phyloP scores from a whole-genome alignment of 2,329 filamentous ascomycete species.

The Trichoderma simmonsii region DNA sequence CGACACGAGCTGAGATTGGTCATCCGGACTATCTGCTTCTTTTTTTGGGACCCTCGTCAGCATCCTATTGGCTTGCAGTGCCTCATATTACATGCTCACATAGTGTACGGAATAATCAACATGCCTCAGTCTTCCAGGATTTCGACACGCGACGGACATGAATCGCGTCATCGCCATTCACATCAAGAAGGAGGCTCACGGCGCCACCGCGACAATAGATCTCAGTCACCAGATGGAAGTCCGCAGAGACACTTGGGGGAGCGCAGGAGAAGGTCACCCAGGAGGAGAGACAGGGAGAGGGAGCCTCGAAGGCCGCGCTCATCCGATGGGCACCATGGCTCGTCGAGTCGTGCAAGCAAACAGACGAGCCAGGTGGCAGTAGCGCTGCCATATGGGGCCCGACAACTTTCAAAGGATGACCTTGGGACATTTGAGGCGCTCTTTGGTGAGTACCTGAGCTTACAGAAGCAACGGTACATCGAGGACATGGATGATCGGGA shows the following conservation, averaged over 20 bases:
- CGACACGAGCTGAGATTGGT: not conserved
- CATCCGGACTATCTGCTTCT: not conserved
- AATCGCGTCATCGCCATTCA: constrained; percentile 1
- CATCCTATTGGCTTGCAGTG: not conserved
- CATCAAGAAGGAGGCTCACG: constrained; percentile 2
- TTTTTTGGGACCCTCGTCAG: not conserved
- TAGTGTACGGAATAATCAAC: not conserved
- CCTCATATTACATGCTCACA: not conserved
- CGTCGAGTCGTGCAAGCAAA: constrained; percentile 9
- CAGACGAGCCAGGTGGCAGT: not conserved
- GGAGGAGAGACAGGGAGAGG: constrained; percentile 6
- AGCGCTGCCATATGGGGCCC: constrained; percentile 63
- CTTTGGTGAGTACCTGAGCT: constrained; percentile 79
- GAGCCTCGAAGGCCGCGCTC: constrained; percentile 27
- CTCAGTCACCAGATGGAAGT: constrained; percentile 10
- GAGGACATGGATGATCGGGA: constrained; percentile 71
- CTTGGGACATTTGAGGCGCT: constrained; percentile 64
- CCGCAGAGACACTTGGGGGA: constrained; percentile 17
- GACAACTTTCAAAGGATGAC: constrained; percentile 66
- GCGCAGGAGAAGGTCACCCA: constrained; percentile 7
- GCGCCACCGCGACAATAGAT: not conserved
- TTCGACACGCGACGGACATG: constrained; percentile 14
- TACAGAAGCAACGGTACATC: constrained; percentile 76
- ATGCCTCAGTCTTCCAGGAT: constrained; percentile 12
- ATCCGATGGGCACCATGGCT: constrained; percentile 24